Percentiles rank a stretch among this genome's conserved stretches.
These are phyloP conservation scores for Achlya hypogyna DNA, from an alignment of 352 stramenopile species.

Conservation along the genomic window DNA sequence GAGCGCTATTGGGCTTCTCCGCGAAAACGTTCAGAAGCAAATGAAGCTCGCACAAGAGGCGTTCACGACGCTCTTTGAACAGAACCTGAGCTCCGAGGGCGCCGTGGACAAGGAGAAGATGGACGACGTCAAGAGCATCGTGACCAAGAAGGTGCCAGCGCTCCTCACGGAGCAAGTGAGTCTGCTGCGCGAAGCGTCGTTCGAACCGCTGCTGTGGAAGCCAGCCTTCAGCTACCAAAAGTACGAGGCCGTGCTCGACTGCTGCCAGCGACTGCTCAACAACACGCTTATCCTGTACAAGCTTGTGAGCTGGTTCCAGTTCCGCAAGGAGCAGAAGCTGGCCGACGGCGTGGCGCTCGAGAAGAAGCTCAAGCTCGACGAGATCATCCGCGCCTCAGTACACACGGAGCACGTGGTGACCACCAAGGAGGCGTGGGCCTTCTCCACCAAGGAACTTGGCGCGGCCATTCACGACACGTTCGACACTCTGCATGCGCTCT, in stretches of 20 bases:
- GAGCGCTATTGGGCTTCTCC: conserved; percentile 53
- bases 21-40: conserved; percentile 66
- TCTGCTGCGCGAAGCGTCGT: conserved; percentile 47
- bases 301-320: conserved; percentile 66
- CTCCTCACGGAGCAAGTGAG: conserved; percentile 46
- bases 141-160: conserved; percentile 47
- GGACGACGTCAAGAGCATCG: conserved; percentile 33
- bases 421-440: conserved; percentile 27
- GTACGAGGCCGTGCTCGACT: conserved; percentile 57
- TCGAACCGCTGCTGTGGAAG: conserved; percentile 59
- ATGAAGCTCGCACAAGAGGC: conserved; percentile 48
- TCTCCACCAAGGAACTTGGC: conserved; percentile 41
- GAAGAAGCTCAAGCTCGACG: conserved; percentile 6
- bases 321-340: conserved; percentile 27
- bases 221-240: conserved; percentile 61
- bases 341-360: neutral
- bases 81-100: conserved; percentile 48
- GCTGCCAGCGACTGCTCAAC: conserved; percentile 54
- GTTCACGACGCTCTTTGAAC: conserved; percentile 58
- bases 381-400: neutral
- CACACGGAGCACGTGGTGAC: neutral
- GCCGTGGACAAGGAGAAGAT: conserved; percentile 30
- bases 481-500: conserved; percentile 58
- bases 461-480: conserved; percentile 53
- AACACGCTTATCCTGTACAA: conserved; percentile 79